Evolutionary conservation across 768 basidiomycete genomes (phyloP).

Genomic region (Boletus subcaerulescens): DNA sequence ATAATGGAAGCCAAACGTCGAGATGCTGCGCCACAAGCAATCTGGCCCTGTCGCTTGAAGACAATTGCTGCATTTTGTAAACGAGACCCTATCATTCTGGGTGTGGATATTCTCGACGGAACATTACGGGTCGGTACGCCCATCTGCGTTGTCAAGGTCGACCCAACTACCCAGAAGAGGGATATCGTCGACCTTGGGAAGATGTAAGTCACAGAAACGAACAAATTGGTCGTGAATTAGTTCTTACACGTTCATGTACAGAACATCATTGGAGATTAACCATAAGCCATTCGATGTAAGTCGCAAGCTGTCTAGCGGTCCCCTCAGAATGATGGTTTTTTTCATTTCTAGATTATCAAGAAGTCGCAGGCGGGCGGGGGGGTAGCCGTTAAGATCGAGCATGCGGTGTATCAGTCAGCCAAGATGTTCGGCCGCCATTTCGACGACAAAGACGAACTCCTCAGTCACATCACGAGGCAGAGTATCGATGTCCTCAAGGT

Average conservation of each 20-base stretch:
- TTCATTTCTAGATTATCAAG: constrained; percentile 67
- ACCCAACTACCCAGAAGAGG: constrained; percentile 83
- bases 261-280: constrained; percentile 96
- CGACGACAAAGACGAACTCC: constrained; percentile 90
- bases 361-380: constrained; percentile 93
- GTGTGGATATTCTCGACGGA: constrained; percentile 95
- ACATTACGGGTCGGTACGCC: constrained; percentile 90
- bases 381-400: constrained; percentile 98
- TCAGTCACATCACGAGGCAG: constrained; percentile 86
- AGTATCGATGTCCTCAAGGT: constrained; percentile 97
- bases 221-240: not conserved
- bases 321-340: not conserved
- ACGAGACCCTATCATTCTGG: constrained; percentile 95
- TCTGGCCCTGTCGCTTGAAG: constrained; percentile 95
- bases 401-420: constrained; percentile 91
- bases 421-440: constrained; percentile 97
- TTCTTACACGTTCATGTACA: constrained; percentile 29
- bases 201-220: constrained; percentile 56
- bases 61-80: constrained; percentile 93
- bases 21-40: constrained; percentile 91
- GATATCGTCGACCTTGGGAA: constrained; percentile 92
- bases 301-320: not conserved
- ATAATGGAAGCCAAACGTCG: constrained; percentile 88
- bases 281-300: constrained; percentile 83
- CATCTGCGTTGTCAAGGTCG: constrained; percentile 90